Evolutionary conservation across 805 yeast species (phyloP), one percentile per base, ranked within the genome.

Genomic region (Yamadazyma insecticola): DNA sequence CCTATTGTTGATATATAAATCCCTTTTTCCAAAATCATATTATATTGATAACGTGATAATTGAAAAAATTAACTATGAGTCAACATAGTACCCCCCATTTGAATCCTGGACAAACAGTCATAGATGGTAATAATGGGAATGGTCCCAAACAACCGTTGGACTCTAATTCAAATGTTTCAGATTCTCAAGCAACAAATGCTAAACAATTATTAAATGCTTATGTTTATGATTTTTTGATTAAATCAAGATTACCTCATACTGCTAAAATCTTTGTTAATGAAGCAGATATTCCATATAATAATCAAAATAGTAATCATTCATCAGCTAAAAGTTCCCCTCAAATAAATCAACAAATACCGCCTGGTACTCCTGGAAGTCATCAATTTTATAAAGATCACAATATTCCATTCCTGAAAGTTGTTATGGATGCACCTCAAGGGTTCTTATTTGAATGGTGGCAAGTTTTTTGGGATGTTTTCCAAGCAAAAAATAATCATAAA

Each of bases 381-480:
- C 63, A 54, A 29, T 48, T 57, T 27, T 53, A 50, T 28, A 62
- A 55, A 40, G 67, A 62, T 6, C 53, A 60, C 34, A 72, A 68
- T 29, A 51, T 76, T 6, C 76, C 81, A 1, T 62, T 63, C 11
- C 51, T 76, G 21, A 59, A 63, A 14, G 67, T 79, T 48, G 63
- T 77, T 8, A 74, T 83, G 71, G 92, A 87, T 49, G 81, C 94
- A 2, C 92, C 94, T 1, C 85, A 81, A 45, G 92, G 96, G 5
- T 88, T 86, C 48, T 60, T 88, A 15, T 80, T 76, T 48, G 97
- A 89, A 54, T 88, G 97, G 97, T 88, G 96, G 96, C 87, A 78
- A 63, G 78, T 89, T 12, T 89, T 88, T 53, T 89, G 96, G 96
- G 96, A 88, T 52, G 79, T 87, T 17, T 85, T 81, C 57, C 83